These are phyloP conservation scores for Keithomyces neogunnii DNA, from an alignment of 2,329 filamentous ascomycete species.

Conservation along the genomic window DNA sequence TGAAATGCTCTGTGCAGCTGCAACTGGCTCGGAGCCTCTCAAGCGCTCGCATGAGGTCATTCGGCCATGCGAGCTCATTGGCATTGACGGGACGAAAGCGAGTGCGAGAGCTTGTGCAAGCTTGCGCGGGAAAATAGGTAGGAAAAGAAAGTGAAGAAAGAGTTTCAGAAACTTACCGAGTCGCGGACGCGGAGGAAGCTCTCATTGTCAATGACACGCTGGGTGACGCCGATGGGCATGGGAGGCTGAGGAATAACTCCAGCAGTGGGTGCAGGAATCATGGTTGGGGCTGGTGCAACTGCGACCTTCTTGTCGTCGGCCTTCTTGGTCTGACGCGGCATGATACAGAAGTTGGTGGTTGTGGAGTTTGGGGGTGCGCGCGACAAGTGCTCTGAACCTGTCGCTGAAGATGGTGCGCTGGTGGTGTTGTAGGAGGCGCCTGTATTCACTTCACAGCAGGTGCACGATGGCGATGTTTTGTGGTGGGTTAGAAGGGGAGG, in stretches of 20 bases:
- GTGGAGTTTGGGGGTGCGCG: conserved; percentile 3
- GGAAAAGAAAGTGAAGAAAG: conserved; percentile 3
- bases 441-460: conserved; percentile 4
- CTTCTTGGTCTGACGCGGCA: conserved; percentile 40
- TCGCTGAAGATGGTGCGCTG: conserved; percentile 10
- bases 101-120: no score
- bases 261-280: conserved; percentile 9
- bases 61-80: not conserved
- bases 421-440: conserved; percentile 9
- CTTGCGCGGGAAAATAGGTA: not conserved
- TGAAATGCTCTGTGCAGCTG: not conserved
- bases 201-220: conserved; percentile 53
- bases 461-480: conserved; percentile 7
- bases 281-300: conserved; percentile 21
- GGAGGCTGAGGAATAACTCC: conserved; percentile 8
- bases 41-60: not conserved
- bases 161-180: conserved; percentile 52
- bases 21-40: not conserved
- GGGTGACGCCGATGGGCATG: conserved; percentile 13
- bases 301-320: conserved; percentile 29
- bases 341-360: conserved; percentile 16
- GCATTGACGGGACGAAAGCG: not conserved
- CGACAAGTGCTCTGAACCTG: conserved; percentile 2
- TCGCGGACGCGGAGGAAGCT: conserved; percentile 76
- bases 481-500: conserved; percentile 3